Evolutionary conservation across 305 asterid genomes (phyloP).

Genomic region (Ruellia speciosa): DNA sequence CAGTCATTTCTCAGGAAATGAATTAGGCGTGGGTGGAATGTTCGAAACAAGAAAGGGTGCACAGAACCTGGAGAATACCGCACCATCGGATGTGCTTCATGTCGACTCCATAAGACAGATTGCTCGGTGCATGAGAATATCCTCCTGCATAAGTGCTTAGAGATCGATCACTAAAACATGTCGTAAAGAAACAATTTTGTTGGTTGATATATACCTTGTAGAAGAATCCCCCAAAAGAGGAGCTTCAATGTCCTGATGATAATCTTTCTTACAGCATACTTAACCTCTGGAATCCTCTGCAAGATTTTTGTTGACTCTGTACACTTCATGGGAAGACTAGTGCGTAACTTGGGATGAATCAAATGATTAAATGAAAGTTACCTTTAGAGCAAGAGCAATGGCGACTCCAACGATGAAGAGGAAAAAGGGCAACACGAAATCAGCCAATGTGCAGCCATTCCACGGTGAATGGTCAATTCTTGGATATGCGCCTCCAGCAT

Average conservation of each 20-base stretch:
- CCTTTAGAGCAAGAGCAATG: conserved; percentile 81
- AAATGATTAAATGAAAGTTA: conserved; percentile 9
- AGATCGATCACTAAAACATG: too few species aligned
- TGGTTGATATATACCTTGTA: conserved; percentile 53
- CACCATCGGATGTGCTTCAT: conserved; percentile 71
- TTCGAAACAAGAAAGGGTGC: neutral
- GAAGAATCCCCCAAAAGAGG: conserved; percentile 71
- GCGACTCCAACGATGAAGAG: conserved; percentile 81
- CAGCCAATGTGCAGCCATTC: conserved; percentile 89
- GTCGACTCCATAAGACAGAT: conserved; percentile 55
- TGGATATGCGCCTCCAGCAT: conserved; percentile 65
- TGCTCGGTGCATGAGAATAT: conserved; percentile 72
- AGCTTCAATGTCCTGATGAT: conserved; percentile 66
- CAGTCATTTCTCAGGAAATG: too few species aligned
- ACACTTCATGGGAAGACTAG: too few species aligned
- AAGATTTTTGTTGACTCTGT: conserved; percentile 11
- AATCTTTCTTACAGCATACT: conserved; percentile 44
- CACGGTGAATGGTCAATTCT: conserved; percentile 83
- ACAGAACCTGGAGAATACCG: conserved; percentile 70
- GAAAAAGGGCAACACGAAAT: conserved; percentile 80
- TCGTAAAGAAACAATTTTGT: neutral
- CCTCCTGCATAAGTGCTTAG: conserved; percentile 46
- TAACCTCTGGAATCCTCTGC: conserved; percentile 54
- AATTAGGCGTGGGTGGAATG: too few species aligned
- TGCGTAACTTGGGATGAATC: too few species aligned